Conservation (phyloP, 495 filamentous ascomycete genomes). For the Penicillium mononematosum region DNA sequence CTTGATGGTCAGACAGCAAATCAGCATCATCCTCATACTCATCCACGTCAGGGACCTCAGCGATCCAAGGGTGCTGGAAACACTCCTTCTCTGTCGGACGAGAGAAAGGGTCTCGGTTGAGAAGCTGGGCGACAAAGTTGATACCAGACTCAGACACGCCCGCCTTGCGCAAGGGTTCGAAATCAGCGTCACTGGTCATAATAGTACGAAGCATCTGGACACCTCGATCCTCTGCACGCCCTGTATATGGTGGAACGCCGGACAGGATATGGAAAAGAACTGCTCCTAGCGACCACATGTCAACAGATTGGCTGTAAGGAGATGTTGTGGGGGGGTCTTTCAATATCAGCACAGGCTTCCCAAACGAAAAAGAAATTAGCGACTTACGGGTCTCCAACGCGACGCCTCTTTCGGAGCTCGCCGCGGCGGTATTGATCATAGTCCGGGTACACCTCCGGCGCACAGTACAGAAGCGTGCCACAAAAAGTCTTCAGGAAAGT, state of each 20-base stretch:
- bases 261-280: conserved; percentile 82
- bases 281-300: conserved; percentile 92
- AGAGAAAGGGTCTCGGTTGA: conserved; percentile 66
- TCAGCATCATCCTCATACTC: conserved; percentile 49
- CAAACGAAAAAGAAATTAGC: neutral
- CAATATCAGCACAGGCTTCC: conserved; percentile 21
- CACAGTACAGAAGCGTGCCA: conserved; percentile 92
- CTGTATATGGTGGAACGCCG: conserved; percentile 73
- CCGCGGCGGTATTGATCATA: conserved; percentile 55
- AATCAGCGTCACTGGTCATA: conserved; percentile 69
- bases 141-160: conserved; percentile 64
- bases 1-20: conserved; percentile 50
- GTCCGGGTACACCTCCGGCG: conserved; percentile 90
- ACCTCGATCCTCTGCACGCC: conserved; percentile 55
- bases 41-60: conserved; percentile 40
- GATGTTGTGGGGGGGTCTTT: conserved; percentile 45
- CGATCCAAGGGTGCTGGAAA: conserved; percentile 67
- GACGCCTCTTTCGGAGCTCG: conserved; percentile 50
- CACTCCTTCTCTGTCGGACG: conserved; percentile 66
- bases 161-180: conserved; percentile 50
- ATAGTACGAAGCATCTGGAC: conserved; percentile 74
- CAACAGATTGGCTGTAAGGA: conserved; percentile 83
- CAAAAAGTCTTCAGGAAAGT: conserved; percentile 96
- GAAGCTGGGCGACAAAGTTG: conserved; percentile 71
- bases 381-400: conserved; percentile 49